Conservation (phyloP, 805 yeast species). For the Brettanomyces custersianus region DNA sequence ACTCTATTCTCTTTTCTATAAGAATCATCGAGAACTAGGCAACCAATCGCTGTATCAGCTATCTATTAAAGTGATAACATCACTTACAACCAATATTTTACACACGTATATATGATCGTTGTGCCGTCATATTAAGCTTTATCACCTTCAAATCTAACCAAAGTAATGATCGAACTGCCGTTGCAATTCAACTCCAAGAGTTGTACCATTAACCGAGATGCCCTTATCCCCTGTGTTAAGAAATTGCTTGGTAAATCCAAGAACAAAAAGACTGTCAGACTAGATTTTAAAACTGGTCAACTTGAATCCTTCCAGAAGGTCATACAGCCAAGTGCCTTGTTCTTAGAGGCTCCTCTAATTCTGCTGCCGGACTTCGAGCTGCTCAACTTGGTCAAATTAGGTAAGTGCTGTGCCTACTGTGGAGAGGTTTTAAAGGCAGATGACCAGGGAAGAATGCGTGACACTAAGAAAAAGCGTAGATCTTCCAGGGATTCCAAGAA, state of each 20-base stretch:
- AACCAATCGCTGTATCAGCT: too few relatives aligned
- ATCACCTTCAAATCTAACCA: not conserved
- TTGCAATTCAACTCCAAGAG: not conserved
- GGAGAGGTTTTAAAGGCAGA: slow-evolving; percentile 24
- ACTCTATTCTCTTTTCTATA: too few relatives aligned
- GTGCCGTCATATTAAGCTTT: not conserved
- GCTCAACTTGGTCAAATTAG: slow-evolving; percentile 17
- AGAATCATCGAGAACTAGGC: too few relatives aligned
- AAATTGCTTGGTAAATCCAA: slow-evolving; percentile 6
- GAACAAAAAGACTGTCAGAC: slow-evolving; percentile 5
- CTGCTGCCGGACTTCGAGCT: slow-evolving; percentile 19
- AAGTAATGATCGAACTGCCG: slow-evolving; percentile 4
- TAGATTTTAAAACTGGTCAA: slow-evolving; percentile 4
- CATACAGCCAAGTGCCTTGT: slow-evolving; percentile 13
- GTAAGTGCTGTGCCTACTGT: slow-evolving; percentile 25
- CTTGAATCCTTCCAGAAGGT: slow-evolving; percentile 4
- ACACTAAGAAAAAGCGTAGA: slow-evolving; percentile 5
- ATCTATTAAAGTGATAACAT: too few relatives aligned
- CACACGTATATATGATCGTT: not conserved
- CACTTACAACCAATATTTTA: not conserved
- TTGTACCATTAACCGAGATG: not conserved
- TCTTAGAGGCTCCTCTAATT: slow-evolving; percentile 23
- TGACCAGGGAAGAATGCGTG: slow-evolving; percentile 21
- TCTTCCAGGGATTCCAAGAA: slow-evolving; percentile 15
- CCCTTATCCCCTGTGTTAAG: slow-evolving; percentile 2